Base-by-base conservation (phyloP, 495 filamentous ascomycete genomes). In the Geopyxis carbonaria region DNA sequence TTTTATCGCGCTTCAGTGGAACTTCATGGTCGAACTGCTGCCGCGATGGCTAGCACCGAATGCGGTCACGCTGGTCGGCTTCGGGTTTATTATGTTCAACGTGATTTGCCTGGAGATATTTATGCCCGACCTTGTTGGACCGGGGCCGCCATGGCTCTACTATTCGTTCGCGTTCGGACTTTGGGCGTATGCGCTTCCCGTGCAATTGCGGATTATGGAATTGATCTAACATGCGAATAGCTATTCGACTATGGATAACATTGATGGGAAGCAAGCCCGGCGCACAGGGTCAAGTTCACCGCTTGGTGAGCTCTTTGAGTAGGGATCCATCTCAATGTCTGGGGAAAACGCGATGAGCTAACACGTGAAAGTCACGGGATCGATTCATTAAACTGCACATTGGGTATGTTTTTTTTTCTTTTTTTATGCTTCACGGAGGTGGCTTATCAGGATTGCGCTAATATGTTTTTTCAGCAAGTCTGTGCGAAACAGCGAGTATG, bases 161-260 rank as follows among this genome's bases (percentile, higher is more conserved):
- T 89, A 80, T 55, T 92, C 83, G 53, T 94, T 94, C 57, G 86
- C 85, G 9, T 68, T 91, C 45, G 86, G 86, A 20, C 64, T 94
- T 33, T 94, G 89, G 78, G 86, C 87, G 79, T 78, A 52, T 64
- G 72, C 57, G 21, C 19, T 19, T 11, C 25, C n/a, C 23, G 20
- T 21, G 4, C 5, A n/a, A n/a, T n/a, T 1, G 8, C 14, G 29
- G 27, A 24, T 14, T 5, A 35, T 15, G 15, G 22, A 44, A 46
- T 45, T 49, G 50, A 50, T 54, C 22, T 47, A 27, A 35, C 45
- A 30, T 14, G 40, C 40, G 24, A 38, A 40, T 51, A 74, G 74
- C 63, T 95, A 95, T 62, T 92, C 87, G 25, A 97, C 89, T 9
- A 78, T 97, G 73, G 89, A 97, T 64, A 97, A 97, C 55, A 76